Conservation (phyloP, 495 filamentous ascomycete genomes). For the Xylaria grammica region DNA sequence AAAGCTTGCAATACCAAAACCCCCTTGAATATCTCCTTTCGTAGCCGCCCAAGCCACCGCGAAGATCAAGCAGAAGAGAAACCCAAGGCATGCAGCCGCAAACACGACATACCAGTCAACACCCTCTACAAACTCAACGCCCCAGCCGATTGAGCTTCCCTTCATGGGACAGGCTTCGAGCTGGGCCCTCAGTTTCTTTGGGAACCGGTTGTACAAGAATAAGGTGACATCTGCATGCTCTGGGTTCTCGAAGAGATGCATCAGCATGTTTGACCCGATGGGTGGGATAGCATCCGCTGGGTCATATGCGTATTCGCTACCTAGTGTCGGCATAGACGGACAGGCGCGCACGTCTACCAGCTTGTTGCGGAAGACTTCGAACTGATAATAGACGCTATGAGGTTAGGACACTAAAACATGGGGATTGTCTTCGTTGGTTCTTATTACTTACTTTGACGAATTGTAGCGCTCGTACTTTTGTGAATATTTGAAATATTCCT, state of each 20-base stretch:
- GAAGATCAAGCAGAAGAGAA: slow-evolving; percentile 5
- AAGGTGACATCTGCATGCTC: slow-evolving; percentile 12
- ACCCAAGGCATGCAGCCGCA: neutral
- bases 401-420: neutral
- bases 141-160: slow-evolving; percentile 17
- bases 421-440: neutral
- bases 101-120: slow-evolving; percentile 15
- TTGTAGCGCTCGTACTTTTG: slow-evolving; percentile 1
- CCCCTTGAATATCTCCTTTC: slow-evolving; percentile 13
- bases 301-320: slow-evolving; percentile 5
- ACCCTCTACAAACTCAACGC: slow-evolving; percentile 7
- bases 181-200: slow-evolving; percentile 11
- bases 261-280: slow-evolving; percentile 10
- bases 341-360: slow-evolving; percentile 10
- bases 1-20: slow-evolving; percentile 12
- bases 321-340: slow-evolving; percentile 1
- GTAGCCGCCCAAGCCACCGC: slow-evolving; percentile 5
- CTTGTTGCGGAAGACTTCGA: slow-evolving; percentile 16
- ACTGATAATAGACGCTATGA: neutral
- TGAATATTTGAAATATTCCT: neutral
- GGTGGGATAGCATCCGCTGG: slow-evolving; percentile 12
- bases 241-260: slow-evolving; percentile 17
- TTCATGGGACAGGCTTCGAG: slow-evolving; percentile 13
- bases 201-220: slow-evolving; percentile 7
- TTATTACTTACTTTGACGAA: slow-evolving; percentile 13